Evolutionary conservation across 2,329 filamentous ascomycete genomes (phyloP).

Genomic region (Alternaria conjuncta): DNA sequence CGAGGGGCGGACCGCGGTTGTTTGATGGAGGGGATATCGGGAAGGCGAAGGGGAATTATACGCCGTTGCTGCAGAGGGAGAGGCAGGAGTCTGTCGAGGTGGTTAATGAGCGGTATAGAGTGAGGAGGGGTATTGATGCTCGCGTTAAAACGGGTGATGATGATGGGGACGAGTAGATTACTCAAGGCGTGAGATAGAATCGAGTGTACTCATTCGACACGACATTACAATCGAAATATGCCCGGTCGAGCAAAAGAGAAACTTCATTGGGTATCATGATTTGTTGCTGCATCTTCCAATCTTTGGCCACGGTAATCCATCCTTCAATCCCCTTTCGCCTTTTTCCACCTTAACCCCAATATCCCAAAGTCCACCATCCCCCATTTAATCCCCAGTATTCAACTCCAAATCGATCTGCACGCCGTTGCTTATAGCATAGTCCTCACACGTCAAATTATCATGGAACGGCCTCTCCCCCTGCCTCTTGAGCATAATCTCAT

Average conservation of each 20-base stretch:
- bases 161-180: slow-evolving; percentile 39
- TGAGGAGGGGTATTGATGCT: slow-evolving; percentile 55
- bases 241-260: neutral
- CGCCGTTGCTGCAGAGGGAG: slow-evolving; percentile 62
- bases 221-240: neutral
- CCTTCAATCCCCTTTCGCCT: neutral
- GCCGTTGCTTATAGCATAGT: slow-evolving; percentile 94
- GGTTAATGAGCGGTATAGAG: slow-evolving; percentile 67
- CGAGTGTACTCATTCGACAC: neutral
- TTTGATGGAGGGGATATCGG: slow-evolving; percentile 65
- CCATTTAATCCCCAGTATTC: slow-evolving; percentile 42
- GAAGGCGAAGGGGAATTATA: slow-evolving; percentile 63
- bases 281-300: neutral
- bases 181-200: neutral
- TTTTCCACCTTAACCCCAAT: neutral
- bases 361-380: neutral
- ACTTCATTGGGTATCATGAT: slow-evolving; percentile 5
- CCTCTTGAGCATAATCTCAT: slow-evolving; percentile 89
- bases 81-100: slow-evolving; percentile 65
- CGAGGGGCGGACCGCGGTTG: slow-evolving; percentile 55
- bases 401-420: slow-evolving; percentile 64
- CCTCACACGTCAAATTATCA: slow-evolving; percentile 83
- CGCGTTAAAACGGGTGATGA: slow-evolving; percentile 24
- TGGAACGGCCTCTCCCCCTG: slow-evolving; percentile 95
- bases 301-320: neutral